Evolutionary conservation across 2,329 filamentous ascomycete genomes (phyloP), one percentile per base, ranked within the genome.

Genomic region (Zopfia rhizophila): DNA sequence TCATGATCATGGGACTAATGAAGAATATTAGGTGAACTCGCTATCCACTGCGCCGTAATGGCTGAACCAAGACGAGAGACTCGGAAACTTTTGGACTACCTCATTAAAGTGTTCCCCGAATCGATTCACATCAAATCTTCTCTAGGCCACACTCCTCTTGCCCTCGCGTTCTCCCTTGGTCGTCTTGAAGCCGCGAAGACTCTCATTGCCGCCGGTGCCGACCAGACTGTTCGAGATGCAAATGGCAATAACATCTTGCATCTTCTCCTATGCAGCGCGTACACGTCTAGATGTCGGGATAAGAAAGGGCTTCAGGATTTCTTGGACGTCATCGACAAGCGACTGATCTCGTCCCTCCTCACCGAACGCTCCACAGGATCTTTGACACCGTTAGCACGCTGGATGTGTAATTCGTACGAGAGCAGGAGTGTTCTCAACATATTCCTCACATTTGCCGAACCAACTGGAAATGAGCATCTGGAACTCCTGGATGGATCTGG

Each of bases 241-340:
- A 64, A 72, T 3, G 83, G 84, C 8, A 78, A 82, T 55, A 95
- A 93, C 57, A 73, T 93, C 12, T 53, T 93, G 1, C 90, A 95
- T 61, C 74, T 78, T 2, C 76, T 85, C 5, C 58, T 75, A 25
- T 3, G 65, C 63, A 5, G 51, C 6, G 22, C 13, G 3, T 39
- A 56, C 5, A 29, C 30, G 3, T 41, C 29, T 11, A 16, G 6
- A 2, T n/a, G 84, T 13, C 67, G 75, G 7, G 51, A 66, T 1
- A 10, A 40, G 4, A 38, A 37, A 1, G 10, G 45, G 6, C 39
- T 72, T 1, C 48, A 57, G n/a, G 30, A 58, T 4, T 58, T 91
- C 27, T 70, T 90, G 5, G 72, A 78, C 0, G 68, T 89, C 1
- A 72, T 92, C 3, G 82, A 87, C 38, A 60, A 75, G 10, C 75